A percentile compares a stretch with the other conserved stretches of the same genome.
Conservation (phyloP, 2,329 filamentous ascomycete species). For the Monilinia polystroma region DNA sequence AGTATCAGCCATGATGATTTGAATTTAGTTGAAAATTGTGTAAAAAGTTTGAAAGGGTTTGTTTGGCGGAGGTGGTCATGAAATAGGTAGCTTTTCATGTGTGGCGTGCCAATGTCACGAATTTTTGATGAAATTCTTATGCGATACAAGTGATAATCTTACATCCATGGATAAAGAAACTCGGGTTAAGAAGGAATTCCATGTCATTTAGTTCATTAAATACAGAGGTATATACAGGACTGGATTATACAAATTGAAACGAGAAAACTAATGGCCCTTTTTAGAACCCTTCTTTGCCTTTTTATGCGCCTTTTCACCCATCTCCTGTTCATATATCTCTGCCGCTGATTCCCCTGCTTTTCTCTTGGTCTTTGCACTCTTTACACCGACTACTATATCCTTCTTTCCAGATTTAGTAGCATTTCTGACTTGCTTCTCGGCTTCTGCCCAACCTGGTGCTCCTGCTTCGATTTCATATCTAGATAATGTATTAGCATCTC, state of each 20-base stretch:
- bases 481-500: conserved; percentile 31
- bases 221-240: conserved; percentile 19
- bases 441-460: conserved; percentile 62
- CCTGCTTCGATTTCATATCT: conserved; percentile 67
- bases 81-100: not conserved
- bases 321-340: conserved; percentile 62
- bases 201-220: conserved; percentile 16
- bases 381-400: conserved; percentile 73
- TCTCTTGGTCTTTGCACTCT: conserved; percentile 72
- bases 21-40: conserved; percentile 1
- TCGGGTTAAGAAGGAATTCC: not conserved
- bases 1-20: conserved; percentile 21
- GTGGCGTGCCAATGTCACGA: conserved; percentile 1
- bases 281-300: conserved; percentile 52
- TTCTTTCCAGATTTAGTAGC: conserved; percentile 55
- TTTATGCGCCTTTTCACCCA: conserved; percentile 54
- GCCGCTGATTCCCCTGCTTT: conserved; percentile 62
- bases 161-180: not conserved
- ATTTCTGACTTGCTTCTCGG: conserved; percentile 71
- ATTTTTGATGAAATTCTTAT: not conserved
- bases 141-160: not conserved
- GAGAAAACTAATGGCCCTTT: conserved; percentile 29
- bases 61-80: not conserved
- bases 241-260: conserved; percentile 12
- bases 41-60: conserved; percentile 2